These are phyloP conservation scores for Prillingera fragicola DNA, from an alignment of 1,284 basidiomycete species.

Conservation along the genomic window DNA sequence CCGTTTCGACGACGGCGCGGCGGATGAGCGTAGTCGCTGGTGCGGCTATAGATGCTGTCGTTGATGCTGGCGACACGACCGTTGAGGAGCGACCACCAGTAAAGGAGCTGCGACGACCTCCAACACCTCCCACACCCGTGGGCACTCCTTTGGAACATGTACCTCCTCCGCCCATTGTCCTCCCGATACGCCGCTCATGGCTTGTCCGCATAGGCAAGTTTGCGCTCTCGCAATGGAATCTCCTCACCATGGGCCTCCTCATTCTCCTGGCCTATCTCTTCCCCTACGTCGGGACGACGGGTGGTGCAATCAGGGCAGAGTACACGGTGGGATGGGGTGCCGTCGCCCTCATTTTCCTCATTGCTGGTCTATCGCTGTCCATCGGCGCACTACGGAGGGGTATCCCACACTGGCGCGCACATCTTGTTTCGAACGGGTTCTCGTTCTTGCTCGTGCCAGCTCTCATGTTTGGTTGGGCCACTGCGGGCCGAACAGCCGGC, in stretches of 20 bases:
- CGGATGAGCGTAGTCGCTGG: too few relatives aligned
- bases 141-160: too few relatives aligned
- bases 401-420: constrained; percentile 23
- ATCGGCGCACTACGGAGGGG: constrained; percentile 26
- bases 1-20: too few relatives aligned
- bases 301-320: constrained; percentile 24
- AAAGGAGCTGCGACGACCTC: too few relatives aligned
- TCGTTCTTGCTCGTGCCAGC: constrained; percentile 18
- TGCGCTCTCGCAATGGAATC: constrained; percentile 22
- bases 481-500: constrained; percentile 23
- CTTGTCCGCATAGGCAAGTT: too few relatives aligned
- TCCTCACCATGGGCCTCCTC: constrained; percentile 22
- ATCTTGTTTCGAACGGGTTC: constrained; percentile 28
- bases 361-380: constrained; percentile 36
- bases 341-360: constrained; percentile 44
- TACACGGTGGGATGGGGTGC: constrained; percentile 33
- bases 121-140: too few relatives aligned
- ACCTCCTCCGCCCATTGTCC: too few relatives aligned
- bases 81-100: too few relatives aligned
- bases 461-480: constrained; percentile 28
- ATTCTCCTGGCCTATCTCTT: constrained; percentile 30
- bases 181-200: too few relatives aligned
- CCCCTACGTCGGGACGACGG: constrained; percentile 26
- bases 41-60: too few relatives aligned
- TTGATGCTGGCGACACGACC: too few relatives aligned